These are phyloP conservation scores for Apophysomyces sp. DNA, from an alignment of 371 early-diverging fungal species.

Conservation along the genomic window DNA sequence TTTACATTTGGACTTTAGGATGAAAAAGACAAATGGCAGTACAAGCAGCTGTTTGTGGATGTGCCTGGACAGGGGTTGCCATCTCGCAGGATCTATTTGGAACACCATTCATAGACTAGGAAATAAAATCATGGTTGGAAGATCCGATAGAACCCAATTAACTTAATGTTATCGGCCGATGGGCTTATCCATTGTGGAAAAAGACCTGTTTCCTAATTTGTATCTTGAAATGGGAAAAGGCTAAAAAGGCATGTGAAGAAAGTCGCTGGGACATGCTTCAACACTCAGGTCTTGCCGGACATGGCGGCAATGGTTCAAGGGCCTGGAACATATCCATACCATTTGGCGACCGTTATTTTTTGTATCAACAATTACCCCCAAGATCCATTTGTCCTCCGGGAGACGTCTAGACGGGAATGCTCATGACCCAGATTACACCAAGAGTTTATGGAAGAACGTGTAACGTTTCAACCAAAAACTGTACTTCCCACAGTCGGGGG, in stretches of 20 bases:
- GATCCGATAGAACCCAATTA: too few species aligned
- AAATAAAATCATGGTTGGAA: too few species aligned
- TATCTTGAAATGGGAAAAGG: neutral
- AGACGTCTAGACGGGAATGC: too few species aligned
- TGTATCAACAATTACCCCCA: too few species aligned
- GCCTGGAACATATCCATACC: too few species aligned
- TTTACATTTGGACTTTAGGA: conserved; percentile 11
- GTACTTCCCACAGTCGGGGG: neutral
- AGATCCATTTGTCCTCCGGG: too few species aligned
- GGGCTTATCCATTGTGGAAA: too few species aligned
- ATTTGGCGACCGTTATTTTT: too few species aligned
- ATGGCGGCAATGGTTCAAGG: too few species aligned
- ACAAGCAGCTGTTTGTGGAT: conserved; percentile 50
- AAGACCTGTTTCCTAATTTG: neutral
- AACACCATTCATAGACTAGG: neutral
- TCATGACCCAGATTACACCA: neutral
- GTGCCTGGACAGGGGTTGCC: conserved; percentile 40
- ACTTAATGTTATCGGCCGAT: too few species aligned
- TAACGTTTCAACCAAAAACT: neutral
- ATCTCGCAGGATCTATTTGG: conserved; percentile 13
- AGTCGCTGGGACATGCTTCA: too few species aligned
- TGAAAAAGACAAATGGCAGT: conserved; percentile 44
- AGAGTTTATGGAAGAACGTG: neutral
- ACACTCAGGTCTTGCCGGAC: too few species aligned
- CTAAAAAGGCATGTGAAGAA: conserved; percentile 1